Percentiles rank a stretch among this genome's conserved stretches.
Evolutionary conservation across 345 rosid species (phyloP).

Genomic region (Laguncularia racemosa): DNA sequence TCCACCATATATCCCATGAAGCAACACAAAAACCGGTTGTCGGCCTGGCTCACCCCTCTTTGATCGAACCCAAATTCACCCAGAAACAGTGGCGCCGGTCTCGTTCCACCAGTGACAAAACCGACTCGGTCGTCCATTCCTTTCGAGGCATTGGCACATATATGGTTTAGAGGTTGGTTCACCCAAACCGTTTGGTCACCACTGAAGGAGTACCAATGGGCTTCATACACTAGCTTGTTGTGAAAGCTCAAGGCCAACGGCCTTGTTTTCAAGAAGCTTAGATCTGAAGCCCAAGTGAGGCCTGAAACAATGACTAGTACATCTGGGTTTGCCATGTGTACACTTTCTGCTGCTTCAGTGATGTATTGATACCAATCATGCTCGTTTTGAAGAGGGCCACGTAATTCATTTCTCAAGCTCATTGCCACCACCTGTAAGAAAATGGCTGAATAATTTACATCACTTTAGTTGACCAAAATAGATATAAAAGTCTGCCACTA

Average conservation of each 20-base stretch:
- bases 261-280: constrained; percentile 16
- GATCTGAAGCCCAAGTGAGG: constrained; percentile 23
- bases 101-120: constrained; percentile 4
- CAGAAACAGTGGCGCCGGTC: constrained; percentile 24
- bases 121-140: constrained; percentile 1
- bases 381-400: constrained; percentile 30
- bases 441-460: neutral
- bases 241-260: constrained; percentile 14
- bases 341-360: constrained; percentile 22
- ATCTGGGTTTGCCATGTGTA: constrained; percentile 32
- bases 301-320: constrained; percentile 36
- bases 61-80: constrained; percentile 40
- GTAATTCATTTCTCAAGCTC: constrained; percentile 42
- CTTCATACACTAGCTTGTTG: constrained; percentile 31
- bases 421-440: constrained; percentile 21
- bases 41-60: constrained; percentile 20
- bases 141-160: constrained; percentile 10
- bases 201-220: constrained; percentile 30
- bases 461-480: too few relatives aligned
- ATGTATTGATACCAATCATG: constrained; percentile 26
- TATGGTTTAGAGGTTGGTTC: constrained; percentile 22
- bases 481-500: too few relatives aligned
- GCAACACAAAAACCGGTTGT: constrained; percentile 28
- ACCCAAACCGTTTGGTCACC: constrained; percentile 18
- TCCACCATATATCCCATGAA: constrained; percentile 26